Base-by-base conservation (phyloP, 352 stramenopile genomes). In the Saprolegnia diclina region DNA sequence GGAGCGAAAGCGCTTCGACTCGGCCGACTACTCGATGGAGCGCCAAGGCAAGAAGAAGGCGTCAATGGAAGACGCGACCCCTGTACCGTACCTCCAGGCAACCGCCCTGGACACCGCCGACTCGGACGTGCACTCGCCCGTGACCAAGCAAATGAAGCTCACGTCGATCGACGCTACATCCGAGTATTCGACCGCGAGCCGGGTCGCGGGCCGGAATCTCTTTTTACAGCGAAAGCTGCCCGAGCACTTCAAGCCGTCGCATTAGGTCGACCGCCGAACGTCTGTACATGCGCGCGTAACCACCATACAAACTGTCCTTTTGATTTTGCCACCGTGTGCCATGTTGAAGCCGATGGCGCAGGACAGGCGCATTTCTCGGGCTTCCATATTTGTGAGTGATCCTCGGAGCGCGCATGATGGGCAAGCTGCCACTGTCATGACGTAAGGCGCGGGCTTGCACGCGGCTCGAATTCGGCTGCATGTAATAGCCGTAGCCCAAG, bases 201-300 rank as follows among this genome's bases (percentile, higher is more conserved):
- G 78, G n/a, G 73, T 90, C 1, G 76, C 74, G 0, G 81, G 80
- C 13, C 76, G 80, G 26, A 92, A 82, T 72, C 52, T 94, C 19
- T 72, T 92, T 14, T 64, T 92, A 24, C 81, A 86, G 59, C 79
- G 79, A 44, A 88, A 87, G 44, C 66, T 94, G 1, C 72, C 79
- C 0, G 82, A 94, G 67, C 76, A 35, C 29, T 35, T 35, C 29
- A 35, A 35, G 29, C 29, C 29, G 29, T 35, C 29, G 29, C 5
- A 92, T 94, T 57, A 84, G 92, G 71, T 91, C 84, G 68, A 82
- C 77, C 10, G 86, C 92, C 65, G 79, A 92, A 85, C 67, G 37
- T 19, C 44, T 35, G 29, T 35, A 35, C 29, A 35, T 6, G 29
- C 29, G 2, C 29, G 29, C 29, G 29, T 35, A 35, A 35, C 29